Evolutionary conservation across 139 green algal genomes (phyloP).

Genomic region (Raphidocelis subcapitata): DNA sequence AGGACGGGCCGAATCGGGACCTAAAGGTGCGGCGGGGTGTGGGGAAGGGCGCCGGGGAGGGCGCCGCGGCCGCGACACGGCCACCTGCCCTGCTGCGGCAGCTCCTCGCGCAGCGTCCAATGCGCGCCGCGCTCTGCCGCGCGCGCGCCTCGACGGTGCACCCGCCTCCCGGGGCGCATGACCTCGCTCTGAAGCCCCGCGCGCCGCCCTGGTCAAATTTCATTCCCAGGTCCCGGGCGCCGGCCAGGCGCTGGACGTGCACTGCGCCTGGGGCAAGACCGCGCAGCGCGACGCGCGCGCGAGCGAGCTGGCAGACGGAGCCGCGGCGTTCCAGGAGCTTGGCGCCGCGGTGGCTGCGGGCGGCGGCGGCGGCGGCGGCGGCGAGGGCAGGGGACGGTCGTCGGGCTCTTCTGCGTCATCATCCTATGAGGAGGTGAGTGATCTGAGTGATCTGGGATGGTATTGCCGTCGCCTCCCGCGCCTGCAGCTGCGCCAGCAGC

Average conservation of each 20-base stretch:
- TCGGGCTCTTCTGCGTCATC: too few species aligned
- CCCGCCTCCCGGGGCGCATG: too few species aligned
- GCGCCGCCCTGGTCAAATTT: background rate
- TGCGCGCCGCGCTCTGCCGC: too few species aligned
- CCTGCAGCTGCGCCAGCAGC: background rate
- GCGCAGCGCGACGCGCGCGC: constrained; percentile 30
- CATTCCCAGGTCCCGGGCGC: constrained; percentile 37
- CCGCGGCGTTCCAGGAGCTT: constrained; percentile 18
- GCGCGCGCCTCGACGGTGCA: too few species aligned
- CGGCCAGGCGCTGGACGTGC: constrained; percentile 33
- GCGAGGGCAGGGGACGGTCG: too few species aligned
- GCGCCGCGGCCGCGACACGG: too few species aligned
- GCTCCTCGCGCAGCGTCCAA: background rate
- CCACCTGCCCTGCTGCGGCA: background rate
- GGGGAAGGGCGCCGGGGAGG: background rate
- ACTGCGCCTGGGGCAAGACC: constrained; percentile 39
- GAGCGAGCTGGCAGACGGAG: background rate
- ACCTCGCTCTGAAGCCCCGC: background rate
- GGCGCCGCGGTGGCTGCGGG: background rate
- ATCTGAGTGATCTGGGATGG: too few species aligned
- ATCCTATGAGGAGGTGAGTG: too few species aligned
- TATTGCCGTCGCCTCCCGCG: too few species aligned
- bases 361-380: too few species aligned
- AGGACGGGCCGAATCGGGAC: too few species aligned
- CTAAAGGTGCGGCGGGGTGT: too few species aligned